Percentiles rank a stretch among this genome's conserved stretches.
Conservation (phyloP, 2,329 filamentous ascomycete species). For the Fusarium neocosmosporiellum region DNA sequence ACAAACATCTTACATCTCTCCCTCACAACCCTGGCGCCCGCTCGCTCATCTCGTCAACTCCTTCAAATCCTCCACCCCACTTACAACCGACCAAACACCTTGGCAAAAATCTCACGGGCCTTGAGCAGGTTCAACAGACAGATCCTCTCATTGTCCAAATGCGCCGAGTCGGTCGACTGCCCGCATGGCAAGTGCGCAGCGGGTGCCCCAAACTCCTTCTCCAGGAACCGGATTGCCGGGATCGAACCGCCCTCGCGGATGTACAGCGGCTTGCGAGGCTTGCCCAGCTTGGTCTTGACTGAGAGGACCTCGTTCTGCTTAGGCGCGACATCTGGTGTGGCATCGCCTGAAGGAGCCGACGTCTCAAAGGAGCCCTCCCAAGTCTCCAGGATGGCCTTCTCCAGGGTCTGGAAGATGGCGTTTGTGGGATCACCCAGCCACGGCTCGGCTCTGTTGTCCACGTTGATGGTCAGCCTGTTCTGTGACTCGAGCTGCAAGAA, state of each 20-base stretch:
- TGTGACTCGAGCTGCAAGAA: constrained; percentile 82
- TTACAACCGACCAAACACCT: constrained; percentile 79
- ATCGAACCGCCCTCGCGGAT: constrained; percentile 97
- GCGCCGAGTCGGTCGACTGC: constrained; percentile 91
- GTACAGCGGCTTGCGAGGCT: constrained; percentile 78
- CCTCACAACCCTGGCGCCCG: not conserved
- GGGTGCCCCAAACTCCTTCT: constrained; percentile 92
- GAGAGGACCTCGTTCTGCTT: constrained; percentile 31
- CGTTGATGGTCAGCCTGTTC: constrained; percentile 82
- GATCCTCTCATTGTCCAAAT: constrained; percentile 95
- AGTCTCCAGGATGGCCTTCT: constrained; percentile 83
- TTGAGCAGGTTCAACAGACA: constrained; percentile 89
- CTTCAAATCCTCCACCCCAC: constrained; percentile 7
- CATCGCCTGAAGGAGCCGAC: constrained; percentile 18
- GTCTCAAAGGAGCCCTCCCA: constrained; percentile 73
- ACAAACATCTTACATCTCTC: constrained; percentile 8
- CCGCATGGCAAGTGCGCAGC: constrained; percentile 95
- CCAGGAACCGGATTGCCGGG: constrained; percentile 90
- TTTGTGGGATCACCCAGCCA: constrained; percentile 95
- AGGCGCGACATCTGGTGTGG: constrained; percentile 12
- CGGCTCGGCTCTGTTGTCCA: constrained; percentile 94
- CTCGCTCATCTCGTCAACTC: not conserved
- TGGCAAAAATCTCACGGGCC: constrained; percentile 89
- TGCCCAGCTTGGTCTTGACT: constrained; percentile 37
- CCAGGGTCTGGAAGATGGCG: constrained; percentile 89